Evolutionary conservation across 345 rosid genomes (phyloP).

Genomic region (Punica granatum): DNA sequence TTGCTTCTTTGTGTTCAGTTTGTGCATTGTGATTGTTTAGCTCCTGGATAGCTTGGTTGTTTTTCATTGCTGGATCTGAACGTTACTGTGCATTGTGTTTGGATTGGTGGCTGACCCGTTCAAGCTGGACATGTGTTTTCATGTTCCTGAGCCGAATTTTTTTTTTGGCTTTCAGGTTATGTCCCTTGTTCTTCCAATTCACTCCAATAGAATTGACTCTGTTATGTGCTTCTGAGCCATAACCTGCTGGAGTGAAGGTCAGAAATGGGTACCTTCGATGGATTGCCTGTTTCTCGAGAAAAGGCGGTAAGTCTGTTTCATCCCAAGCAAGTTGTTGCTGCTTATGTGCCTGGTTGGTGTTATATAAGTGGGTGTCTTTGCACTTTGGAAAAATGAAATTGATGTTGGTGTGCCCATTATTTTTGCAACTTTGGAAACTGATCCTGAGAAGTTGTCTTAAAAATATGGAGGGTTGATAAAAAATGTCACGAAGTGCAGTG

Average conservation of each 20-base stretch:
- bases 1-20: neutral
- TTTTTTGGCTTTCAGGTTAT: neutral
- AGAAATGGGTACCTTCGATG: conserved; percentile 79
- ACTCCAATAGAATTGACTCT: neutral
- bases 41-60: neutral
- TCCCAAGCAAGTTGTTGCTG: conserved; percentile 1
- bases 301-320: conserved; percentile 52
- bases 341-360: neutral
- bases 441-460: neutral
- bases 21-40: neutral
- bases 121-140: neutral
- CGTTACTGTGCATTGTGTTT: neutral
- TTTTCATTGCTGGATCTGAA: neutral
- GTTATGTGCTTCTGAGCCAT: neutral
- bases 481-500: too few relatives aligned
- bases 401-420: neutral
- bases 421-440: neutral
- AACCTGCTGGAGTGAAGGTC: conserved; percentile 14
- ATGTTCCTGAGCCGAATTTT: neutral
- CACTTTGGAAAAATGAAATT: neutral
- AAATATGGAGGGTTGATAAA: too few relatives aligned
- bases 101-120: neutral
- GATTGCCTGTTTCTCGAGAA: conserved; percentile 81
- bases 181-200: neutral
- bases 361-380: neutral